These are phyloP conservation scores for Rhipidocladum racemiflorum DNA, from an alignment of 176 grass and related monocot genomes.

Conservation along the genomic window DNA sequence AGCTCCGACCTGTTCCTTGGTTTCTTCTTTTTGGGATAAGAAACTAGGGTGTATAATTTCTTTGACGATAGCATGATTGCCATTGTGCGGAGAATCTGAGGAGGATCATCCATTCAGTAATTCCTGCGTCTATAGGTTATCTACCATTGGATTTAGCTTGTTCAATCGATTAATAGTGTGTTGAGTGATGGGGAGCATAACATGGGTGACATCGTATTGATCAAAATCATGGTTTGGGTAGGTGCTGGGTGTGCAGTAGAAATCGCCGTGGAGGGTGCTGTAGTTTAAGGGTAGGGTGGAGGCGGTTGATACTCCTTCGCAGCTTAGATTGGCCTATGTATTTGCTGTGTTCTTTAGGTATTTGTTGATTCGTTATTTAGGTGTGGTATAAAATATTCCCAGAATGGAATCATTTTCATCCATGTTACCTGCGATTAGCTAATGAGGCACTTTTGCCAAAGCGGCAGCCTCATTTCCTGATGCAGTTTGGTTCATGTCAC, in stretches of 20 bases:
- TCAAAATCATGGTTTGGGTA: neutral
- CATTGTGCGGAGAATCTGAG: slow-evolving; percentile 40
- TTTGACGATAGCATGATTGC: slow-evolving; percentile 15
- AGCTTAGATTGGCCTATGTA: neutral
- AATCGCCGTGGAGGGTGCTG: neutral
- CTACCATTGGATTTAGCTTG: neutral
- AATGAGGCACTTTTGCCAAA: neutral
- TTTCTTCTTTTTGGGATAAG: neutral
- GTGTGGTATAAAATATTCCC: neutral
- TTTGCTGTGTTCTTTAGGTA: neutral
- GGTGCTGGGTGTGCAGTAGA: neutral
- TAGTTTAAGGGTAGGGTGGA: neutral
- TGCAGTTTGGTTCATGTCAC: no score
- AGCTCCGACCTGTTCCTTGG: neutral
- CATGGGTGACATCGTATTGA: neutral
- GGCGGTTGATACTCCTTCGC: neutral
- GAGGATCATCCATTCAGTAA: slow-evolving; percentile 40
- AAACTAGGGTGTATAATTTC: slow-evolving; percentile 1
- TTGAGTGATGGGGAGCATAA: neutral
- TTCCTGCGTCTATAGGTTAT: neutral
- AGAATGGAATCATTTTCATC: neutral
- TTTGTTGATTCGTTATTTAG: neutral
- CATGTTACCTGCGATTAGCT: neutral
- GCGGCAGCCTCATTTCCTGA: neutral
- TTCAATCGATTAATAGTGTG: neutral